Evolutionary conservation across 2,329 filamentous ascomycete species (phyloP).

Genomic region (Phyllosticta capitalensis): DNA sequence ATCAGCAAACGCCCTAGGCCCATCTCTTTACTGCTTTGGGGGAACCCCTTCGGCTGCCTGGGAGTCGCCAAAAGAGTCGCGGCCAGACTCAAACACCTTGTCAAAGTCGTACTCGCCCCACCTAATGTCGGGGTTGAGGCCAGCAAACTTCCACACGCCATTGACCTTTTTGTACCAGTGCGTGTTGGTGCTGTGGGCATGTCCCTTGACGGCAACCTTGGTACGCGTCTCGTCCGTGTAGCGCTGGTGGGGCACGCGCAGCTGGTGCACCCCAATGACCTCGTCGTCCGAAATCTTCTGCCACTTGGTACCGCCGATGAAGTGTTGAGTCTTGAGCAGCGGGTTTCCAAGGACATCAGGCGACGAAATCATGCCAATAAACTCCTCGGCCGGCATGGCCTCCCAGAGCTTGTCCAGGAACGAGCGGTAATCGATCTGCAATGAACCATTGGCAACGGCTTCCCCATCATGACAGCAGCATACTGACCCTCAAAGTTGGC

Average conservation of each 20-base stretch:
- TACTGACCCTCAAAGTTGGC: conserved; percentile 40
- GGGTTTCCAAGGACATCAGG: conserved; percentile 45
- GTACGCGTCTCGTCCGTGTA: conserved; percentile 41
- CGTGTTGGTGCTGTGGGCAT: conserved; percentile 45
- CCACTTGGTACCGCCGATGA: conserved; percentile 45
- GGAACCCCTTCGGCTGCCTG: conserved; percentile 32
- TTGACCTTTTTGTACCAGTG: conserved; percentile 50
- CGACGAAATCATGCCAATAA: conserved; percentile 44
- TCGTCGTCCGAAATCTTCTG: conserved; percentile 39
- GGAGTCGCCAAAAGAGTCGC: conserved; percentile 33
- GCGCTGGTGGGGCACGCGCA: conserved; percentile 49
- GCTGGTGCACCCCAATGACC: conserved; percentile 46
- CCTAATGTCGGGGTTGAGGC: conserved; percentile 43
- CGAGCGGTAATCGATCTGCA: conserved; percentile 58
- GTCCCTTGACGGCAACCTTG: conserved; percentile 45
- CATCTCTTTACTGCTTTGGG: conserved; percentile 3
- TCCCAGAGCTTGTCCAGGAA: conserved; percentile 48
- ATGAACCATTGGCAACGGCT: conserved; percentile 9
- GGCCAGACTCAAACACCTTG: conserved; percentile 42
- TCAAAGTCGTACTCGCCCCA: conserved; percentile 50
- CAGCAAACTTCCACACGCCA: conserved; percentile 50
- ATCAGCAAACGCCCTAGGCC: neutral
- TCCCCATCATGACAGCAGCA: neutral
- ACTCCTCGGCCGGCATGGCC: conserved; percentile 46
- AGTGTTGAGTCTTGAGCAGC: conserved; percentile 47